Evolutionary conservation across 2,329 filamentous ascomycete species (phyloP).

Genomic region (Xylaria arbuscula): DNA sequence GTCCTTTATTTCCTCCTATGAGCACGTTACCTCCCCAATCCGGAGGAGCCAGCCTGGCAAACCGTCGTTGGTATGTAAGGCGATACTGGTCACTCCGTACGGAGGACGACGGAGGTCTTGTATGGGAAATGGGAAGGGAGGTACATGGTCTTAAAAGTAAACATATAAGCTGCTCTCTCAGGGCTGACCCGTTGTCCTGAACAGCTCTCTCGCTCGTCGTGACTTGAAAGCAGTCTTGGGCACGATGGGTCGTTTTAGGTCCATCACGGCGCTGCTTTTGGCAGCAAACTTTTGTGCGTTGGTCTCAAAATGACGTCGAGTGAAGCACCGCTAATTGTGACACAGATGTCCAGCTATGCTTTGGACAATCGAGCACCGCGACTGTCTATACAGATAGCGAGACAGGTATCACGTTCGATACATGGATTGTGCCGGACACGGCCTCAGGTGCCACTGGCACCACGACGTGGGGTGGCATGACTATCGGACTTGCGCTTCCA

Average conservation of each 20-base stretch:
- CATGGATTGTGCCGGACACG: slow-evolving; percentile 55
- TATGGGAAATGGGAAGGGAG: neutral
- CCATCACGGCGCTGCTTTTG: slow-evolving; percentile 43
- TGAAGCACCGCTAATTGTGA: slow-evolving; percentile 36
- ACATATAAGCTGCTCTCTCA: slow-evolving; percentile 35
- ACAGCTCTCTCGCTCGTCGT: slow-evolving; percentile 19
- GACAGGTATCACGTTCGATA: slow-evolving; percentile 66
- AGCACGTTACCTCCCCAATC: slow-evolving; percentile 22
- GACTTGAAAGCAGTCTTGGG: slow-evolving; percentile 22
- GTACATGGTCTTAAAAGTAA: slow-evolving; percentile 6
- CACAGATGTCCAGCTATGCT: slow-evolving; percentile 44
- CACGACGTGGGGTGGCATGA: slow-evolving; percentile 58
- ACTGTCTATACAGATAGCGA: slow-evolving; percentile 57
- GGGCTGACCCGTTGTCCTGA: slow-evolving; percentile 6
- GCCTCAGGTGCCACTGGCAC: slow-evolving; percentile 45
- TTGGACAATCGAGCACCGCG: slow-evolving; percentile 43
- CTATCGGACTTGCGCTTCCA: slow-evolving; percentile 67
- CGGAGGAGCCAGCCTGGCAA: slow-evolving; percentile 14
- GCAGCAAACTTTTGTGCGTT: slow-evolving; percentile 42
- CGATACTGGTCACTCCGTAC: slow-evolving; percentile 13
- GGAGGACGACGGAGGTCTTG: slow-evolving; percentile 5
- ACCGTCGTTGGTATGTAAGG: slow-evolving; percentile 23
- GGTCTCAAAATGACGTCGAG: neutral
- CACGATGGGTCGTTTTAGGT: slow-evolving; percentile 44
- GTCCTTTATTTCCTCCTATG: slow-evolving; percentile 39